Percentiles rank a stretch among this genome's conserved stretches.
These are phyloP conservation scores for Zostera marina DNA, from an alignment of 116 monocot species.

Conservation along the genomic window DNA sequence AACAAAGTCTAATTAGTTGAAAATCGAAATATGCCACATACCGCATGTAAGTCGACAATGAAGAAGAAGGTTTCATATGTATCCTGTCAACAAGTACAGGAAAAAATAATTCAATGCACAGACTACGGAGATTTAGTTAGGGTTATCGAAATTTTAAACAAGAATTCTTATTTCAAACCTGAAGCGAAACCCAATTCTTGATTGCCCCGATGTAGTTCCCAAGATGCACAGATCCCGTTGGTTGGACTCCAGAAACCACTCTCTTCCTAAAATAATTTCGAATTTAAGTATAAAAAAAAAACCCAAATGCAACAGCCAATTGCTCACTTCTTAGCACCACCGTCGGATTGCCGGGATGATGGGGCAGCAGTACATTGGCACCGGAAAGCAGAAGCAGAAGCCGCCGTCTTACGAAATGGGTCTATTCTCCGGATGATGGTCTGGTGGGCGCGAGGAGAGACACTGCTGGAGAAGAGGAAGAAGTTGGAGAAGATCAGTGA, in stretches of 20 bases:
- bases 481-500: background rate
- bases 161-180: slow-evolving; percentile 21
- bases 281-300: background rate
- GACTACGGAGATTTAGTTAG: background rate
- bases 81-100: slow-evolving; percentile 32
- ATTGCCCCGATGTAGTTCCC: slow-evolving; percentile 96
- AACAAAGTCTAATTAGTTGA: too few species aligned
- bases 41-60: slow-evolving; percentile 91
- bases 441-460: slow-evolving; percentile 6
- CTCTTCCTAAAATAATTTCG: slow-evolving; percentile 45
- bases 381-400: slow-evolving; percentile 7
- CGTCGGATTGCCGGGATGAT: slow-evolving; percentile 6
- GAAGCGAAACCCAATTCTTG: slow-evolving; percentile 81
- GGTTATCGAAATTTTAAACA: too few species aligned
- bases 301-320: background rate
- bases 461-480: slow-evolving; percentile 1
- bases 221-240: slow-evolving; percentile 82
- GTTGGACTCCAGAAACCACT: slow-evolving; percentile 92
- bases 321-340: slow-evolving; percentile 18
- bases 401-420: background rate
- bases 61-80: slow-evolving; percentile 87
- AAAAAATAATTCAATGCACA: background rate
- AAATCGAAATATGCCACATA: slow-evolving; percentile 15
- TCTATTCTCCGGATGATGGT: background rate
- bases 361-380: slow-evolving; percentile 26